Evolutionary conservation across 805 yeast species (phyloP), one percentile per base, ranked within the genome.

Genomic region (Cyberlindnera maritima): DNA sequence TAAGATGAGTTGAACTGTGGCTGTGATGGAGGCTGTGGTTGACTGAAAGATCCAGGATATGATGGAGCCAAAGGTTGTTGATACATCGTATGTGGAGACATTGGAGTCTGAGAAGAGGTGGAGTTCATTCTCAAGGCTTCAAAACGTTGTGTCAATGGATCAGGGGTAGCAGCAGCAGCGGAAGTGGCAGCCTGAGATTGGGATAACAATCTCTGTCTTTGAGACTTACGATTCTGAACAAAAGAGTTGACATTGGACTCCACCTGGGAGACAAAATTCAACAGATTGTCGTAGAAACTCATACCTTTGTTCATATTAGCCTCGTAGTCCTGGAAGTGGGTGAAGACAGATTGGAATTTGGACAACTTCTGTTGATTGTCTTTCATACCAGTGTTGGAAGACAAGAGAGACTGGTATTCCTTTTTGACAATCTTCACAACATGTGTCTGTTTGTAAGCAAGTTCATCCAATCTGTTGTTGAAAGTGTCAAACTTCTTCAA

Each of bases 401-500:
- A 71, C 47, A 67, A 70, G 28, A 72, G 69, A 46, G 69, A 64
- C 57, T 76, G 85, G 65, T 84, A 52, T 37, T 67, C 60, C 43
- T 67, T 53, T 71, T 80, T 65, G 44, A 70, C 55, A 52, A 72
- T 66, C 60, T 77, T 75, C 44, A 79, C 66, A 8, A 81, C 62
- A 3, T 67, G 65, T 20, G 74, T 72, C 63, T 91, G 96, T 43
- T 80, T 80, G 34, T 74, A 75, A n/a, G 85, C 73, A 11, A 91
- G 77, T 1, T 80, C 77, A 32, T 81, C 86, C 21, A 92, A 68
- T 45, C 95, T 77, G 2, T 76, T 72, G 43, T 80, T 80, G 53
- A 79, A 81, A 0, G 85, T 84, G 32, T 77, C 78, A 64, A 89
- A 92, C 64, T 92, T 92, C 41, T 74, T 77, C 52, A 92, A 68